Base-by-base conservation (phyloP, 1,284 basidiomycete genomes). In the Calocybe gambosa region DNA sequence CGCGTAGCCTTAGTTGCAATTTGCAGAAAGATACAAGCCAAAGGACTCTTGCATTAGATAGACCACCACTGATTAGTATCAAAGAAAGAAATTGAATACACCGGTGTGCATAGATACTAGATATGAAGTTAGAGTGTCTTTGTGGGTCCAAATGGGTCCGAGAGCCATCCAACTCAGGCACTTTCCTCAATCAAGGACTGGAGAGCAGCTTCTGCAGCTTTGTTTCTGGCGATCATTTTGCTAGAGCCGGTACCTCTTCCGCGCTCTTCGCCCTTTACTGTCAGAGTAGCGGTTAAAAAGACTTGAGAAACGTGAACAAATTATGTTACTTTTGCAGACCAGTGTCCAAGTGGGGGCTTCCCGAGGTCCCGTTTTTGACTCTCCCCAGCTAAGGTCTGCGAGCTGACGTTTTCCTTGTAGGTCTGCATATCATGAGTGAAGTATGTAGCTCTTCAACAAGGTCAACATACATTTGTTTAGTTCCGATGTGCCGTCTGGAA, bases 281-380 rank as follows among this genome's bases (percentile, higher is more conserved):
- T 15, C 45, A 34, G 38, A 13, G 33, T 26, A 46, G 34, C 28
- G 34, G 37, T 28, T 29, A 51, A 51, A 53, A 20, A 53, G 43
- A 47, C 25, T 42, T 36, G 29, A 40, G 33, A 12, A 49, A 28
- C 31, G 23, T 58, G 50, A 25, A 31, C 8, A 15, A 13, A 12
- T 34, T 15, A n/a, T 2, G 20, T 58, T 56, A 82, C 82, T 72
- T 68, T 78, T 83, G 60, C 80, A 84, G 3, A 70, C 52, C 2
- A 65, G 73, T 2, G 67, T 79, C 82, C 82, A 85, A 33, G 62
- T 57, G 2, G 71, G 75, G 2, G 61, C 62, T 49, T 81, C 69
- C n/a, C 64, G 64, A 0, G 68, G 68, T 0, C 80, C 81, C 15
- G 61, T 57, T 5, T 55, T 59, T 0, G 64, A 66, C 37, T 82